Evolutionary conservation across 2,329 filamentous ascomycete genomes (phyloP).

Genomic region (Didymella arachidicola): DNA sequence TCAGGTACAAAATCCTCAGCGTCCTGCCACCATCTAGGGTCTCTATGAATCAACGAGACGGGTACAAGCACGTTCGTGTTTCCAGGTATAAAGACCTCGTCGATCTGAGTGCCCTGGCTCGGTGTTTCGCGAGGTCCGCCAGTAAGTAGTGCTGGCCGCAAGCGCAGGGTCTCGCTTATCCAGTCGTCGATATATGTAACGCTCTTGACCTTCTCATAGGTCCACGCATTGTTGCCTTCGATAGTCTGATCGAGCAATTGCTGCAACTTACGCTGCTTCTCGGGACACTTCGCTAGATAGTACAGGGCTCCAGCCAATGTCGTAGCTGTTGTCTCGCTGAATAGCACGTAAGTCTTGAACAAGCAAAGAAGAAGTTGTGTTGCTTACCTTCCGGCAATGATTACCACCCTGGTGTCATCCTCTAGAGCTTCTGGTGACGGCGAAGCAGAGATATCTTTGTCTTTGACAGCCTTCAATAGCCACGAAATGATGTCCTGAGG

Average conservation of each 20-base stretch:
- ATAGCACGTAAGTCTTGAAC: neutral
- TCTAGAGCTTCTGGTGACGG: neutral
- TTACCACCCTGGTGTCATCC: neutral
- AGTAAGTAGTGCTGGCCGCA: neutral
- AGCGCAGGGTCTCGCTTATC: neutral
- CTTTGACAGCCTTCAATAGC: neutral
- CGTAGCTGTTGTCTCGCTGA: neutral
- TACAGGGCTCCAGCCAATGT: neutral
- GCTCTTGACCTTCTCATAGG: neutral
- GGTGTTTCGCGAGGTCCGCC: neutral
- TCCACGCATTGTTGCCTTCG: neutral
- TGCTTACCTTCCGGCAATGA: neutral
- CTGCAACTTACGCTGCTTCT: neutral
- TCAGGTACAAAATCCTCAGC: neutral
- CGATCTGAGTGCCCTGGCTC: neutral
- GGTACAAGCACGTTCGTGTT: neutral
- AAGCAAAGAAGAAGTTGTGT: neutral
- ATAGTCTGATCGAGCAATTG: neutral
- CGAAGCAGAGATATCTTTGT: neutral
- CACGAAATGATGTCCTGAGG: neutral
- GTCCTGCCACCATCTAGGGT: neutral
- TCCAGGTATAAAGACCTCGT: neutral
- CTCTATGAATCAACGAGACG: neutral
- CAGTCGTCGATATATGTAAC: neutral
- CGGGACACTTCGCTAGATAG: neutral